These are phyloP conservation scores for Lipomyces oligophaga DNA, from an alignment of 805 yeast species.

Conservation along the genomic window DNA sequence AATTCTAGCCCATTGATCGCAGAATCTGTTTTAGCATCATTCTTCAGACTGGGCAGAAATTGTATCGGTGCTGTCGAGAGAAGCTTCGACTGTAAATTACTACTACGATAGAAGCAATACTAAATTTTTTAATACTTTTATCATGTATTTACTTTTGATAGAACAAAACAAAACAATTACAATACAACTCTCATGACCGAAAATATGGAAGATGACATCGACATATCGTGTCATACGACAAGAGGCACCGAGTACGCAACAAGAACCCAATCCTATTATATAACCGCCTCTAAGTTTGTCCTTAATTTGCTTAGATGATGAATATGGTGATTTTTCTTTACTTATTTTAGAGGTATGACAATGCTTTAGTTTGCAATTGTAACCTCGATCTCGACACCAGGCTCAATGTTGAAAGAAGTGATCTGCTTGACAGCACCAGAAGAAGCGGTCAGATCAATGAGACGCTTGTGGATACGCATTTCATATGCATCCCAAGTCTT, in stretches of 20 bases:
- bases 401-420: conserved; percentile 97
- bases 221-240: no score
- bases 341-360: background rate
- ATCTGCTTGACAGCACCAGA: conserved; percentile 88
- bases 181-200: conserved; percentile 3
- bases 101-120: no score
- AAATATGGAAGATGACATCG: background rate
- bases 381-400: conserved; percentile 86
- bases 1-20: background rate
- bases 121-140: background rate
- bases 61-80: no score
- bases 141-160: conserved; percentile 4
- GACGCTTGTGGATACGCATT: conserved; percentile 99
- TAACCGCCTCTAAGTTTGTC: no score
- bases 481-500: conserved; percentile 99
- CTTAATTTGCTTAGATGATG: no score
- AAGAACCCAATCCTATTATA: background rate
- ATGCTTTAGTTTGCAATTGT: conserved; percentile 31
- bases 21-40: background rate
- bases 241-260: no score
- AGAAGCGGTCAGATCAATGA: conserved; percentile 96
- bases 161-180: background rate
- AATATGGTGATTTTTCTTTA: background rate
- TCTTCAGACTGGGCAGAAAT: background rate
- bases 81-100: no score